Base-by-base conservation (phyloP, 305 asterid genomes). In the Fraxinus floribunda region DNA sequence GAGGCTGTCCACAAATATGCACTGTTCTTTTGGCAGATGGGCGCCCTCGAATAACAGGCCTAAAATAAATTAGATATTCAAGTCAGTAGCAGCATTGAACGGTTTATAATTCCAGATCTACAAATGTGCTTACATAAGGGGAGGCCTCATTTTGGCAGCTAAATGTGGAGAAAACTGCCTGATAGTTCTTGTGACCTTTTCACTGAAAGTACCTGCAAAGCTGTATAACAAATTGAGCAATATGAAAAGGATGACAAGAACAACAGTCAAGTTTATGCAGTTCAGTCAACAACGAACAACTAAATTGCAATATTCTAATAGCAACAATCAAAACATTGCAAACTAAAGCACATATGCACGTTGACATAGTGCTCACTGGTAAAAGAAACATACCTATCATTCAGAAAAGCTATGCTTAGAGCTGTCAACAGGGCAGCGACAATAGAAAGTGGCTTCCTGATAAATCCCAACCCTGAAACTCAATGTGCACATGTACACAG, bases 81-180 rank as follows among this genome's bases (percentile, higher is more conserved):
- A 82, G 80, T 38, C 64, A 82, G 76, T 78, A 83, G 64, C 80
- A 78, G 34, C 57, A 72, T 71, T 13, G 39, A 82, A 84, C 57
- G 49, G 41, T 68, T 29, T 79, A 36, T 26, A 76, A 44, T 60
- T 72, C 62, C 77, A 78, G 39, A 83, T 77, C 60, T 20, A 24
- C 44, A 70, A 76, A 77, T 16, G 35, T 44, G 86, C 98, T 90
- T 82, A 94, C 99, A 94, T 93, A 16, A 92, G 96, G 77, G 91
- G 89, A 70, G 99, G 99, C 84, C 99, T 94, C 98, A 95, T 95
- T 90, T 95, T 95, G 88, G 98, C 98, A 84, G 99, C 98, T 76
- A 94, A 86, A 87, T 93, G 99, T 39, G 99, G 99, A 86, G 99
- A 95, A 87, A 94, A 90, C 90, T 91, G 97, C 57, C 98, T 86